phyloP scores from a whole-genome alignment of 805 yeast genomes.

The Maudiozyma turicensis region DNA sequence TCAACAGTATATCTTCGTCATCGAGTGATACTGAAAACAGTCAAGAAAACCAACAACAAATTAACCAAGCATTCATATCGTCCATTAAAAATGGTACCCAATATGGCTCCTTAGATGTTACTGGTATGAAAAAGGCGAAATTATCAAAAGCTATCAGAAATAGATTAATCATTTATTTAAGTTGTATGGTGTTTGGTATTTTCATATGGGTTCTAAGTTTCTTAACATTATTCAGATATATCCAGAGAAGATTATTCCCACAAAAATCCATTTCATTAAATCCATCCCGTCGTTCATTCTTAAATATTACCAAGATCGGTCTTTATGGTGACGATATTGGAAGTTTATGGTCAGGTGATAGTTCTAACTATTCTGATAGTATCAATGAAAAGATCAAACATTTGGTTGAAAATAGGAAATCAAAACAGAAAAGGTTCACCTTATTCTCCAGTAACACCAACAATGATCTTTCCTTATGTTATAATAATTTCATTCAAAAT shows the following conservation, averaged over 20 bases:
- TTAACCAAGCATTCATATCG: neutral
- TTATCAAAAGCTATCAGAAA: neutral
- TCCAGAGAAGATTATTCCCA: neutral
- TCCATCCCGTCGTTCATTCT: neutral
- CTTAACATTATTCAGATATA: neutral
- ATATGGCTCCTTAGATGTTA: constrained; percentile 3
- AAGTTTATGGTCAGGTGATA: constrained; percentile 1
- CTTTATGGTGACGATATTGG: neutral
- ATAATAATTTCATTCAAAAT: neutral
- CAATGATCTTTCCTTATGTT: neutral
- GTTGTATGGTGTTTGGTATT: neutral
- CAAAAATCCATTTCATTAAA: neutral
- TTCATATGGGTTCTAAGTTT: constrained; percentile 4
- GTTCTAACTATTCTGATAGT: neutral
- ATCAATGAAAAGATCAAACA: neutral
- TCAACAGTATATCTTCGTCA: neutral
- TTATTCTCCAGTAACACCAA: neutral
- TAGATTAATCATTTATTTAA: constrained; percentile 1
- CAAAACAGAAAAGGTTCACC: neutral
- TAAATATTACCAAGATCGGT: neutral
- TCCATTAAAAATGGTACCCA: neutral
- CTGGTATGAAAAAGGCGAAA: neutral
- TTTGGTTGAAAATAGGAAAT: neutral
- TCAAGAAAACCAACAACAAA: neutral
- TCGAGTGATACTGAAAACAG: neutral